phyloP scores from a whole-genome alignment of 768 basidiomycete genomes.

The Lactarius hengduanensis region DNA sequence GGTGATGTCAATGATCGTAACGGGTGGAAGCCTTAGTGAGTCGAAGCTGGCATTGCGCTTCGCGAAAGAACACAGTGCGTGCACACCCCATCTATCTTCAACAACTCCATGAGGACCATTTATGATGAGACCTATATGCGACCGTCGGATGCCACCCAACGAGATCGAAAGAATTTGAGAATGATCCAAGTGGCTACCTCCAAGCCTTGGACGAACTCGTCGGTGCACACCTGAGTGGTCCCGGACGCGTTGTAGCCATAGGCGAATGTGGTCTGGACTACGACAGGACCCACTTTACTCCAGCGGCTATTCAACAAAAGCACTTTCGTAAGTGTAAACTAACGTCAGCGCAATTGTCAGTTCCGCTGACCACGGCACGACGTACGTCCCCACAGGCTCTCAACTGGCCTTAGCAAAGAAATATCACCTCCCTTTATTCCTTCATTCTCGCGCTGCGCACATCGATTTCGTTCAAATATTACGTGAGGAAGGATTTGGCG shows the following conservation, averaged over 20 bases:
- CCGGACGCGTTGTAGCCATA: constrained; percentile 63
- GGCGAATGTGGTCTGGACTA: constrained; percentile 87
- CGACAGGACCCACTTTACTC: constrained; percentile 67
- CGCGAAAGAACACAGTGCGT: constrained; percentile 54
- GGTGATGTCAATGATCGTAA: constrained; percentile 70
- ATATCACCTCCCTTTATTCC: constrained; percentile 71
- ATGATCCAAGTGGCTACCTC: constrained; percentile 59
- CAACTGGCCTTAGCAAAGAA: constrained; percentile 69
- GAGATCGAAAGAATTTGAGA: constrained; percentile 65
- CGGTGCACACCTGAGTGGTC: constrained; percentile 45
- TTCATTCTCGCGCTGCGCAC: constrained; percentile 80
- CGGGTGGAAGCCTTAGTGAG: constrained; percentile 68
- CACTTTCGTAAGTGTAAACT: constrained; percentile 54
- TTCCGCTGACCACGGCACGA: background rate
- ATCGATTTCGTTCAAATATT: constrained; percentile 64
- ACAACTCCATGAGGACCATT: background rate
- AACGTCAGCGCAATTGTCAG: background rate
- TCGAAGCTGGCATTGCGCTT: constrained; percentile 57
- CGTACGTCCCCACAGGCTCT: constrained; percentile 36
- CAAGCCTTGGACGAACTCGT: constrained; percentile 56
- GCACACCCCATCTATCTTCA: background rate
- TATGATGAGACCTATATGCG: constrained; percentile 54
- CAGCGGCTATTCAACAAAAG: constrained; percentile 55
- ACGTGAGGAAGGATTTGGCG: constrained; percentile 60
- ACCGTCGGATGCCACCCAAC: constrained; percentile 84